A percentile compares a stretch with the other conserved stretches of the same genome.
phyloP scores from a whole-genome alignment of 208 protist genomes.

The Trypanosoma melophagium region DNA sequence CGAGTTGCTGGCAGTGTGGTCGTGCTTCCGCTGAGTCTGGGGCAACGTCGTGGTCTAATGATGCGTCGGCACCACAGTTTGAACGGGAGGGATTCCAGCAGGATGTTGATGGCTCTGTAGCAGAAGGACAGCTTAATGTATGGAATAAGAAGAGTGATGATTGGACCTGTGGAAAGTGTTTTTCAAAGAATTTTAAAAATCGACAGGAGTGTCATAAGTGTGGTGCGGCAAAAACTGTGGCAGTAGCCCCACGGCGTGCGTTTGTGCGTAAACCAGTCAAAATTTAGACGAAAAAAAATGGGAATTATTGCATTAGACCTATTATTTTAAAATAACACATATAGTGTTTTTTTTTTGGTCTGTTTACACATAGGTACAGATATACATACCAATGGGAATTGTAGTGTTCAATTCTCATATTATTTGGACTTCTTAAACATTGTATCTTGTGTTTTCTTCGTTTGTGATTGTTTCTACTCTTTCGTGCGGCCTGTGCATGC shows the following conservation, averaged over 20 bases:
- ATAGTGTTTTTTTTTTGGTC: too few relatives aligned
- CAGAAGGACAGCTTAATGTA: constrained; percentile 41
- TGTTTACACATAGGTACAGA: too few relatives aligned
- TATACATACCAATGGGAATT: too few relatives aligned
- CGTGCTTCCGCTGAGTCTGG: constrained; percentile 31
- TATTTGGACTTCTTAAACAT: too few relatives aligned
- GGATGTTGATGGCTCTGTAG: constrained; percentile 29
- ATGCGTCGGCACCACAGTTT: constrained; percentile 41
- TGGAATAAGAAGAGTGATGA: constrained; percentile 49
- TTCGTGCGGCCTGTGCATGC: too few relatives aligned
- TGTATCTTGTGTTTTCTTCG: too few relatives aligned
- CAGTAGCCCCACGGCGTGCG: constrained; percentile 34
- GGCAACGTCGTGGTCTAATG: constrained; percentile 27
- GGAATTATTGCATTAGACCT: too few relatives aligned
- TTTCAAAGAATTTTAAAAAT: constrained; percentile 72
- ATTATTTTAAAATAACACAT: too few relatives aligned
- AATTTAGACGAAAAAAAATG: constrained; percentile 34
- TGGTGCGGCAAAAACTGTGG: constrained; percentile 56
- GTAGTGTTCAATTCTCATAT: too few relatives aligned
- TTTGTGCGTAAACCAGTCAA: constrained; percentile 75
- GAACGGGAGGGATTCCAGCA: constrained; percentile 78
- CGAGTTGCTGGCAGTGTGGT: constrained; percentile 81
- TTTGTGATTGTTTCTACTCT: too few relatives aligned
- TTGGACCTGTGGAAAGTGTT: constrained; percentile 86
- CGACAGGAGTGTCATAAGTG: constrained; percentile 79